These are phyloP conservation scores for Chlamydomonas applanata DNA, from an alignment of 139 green algal genomes.

Conservation along the genomic window DNA sequence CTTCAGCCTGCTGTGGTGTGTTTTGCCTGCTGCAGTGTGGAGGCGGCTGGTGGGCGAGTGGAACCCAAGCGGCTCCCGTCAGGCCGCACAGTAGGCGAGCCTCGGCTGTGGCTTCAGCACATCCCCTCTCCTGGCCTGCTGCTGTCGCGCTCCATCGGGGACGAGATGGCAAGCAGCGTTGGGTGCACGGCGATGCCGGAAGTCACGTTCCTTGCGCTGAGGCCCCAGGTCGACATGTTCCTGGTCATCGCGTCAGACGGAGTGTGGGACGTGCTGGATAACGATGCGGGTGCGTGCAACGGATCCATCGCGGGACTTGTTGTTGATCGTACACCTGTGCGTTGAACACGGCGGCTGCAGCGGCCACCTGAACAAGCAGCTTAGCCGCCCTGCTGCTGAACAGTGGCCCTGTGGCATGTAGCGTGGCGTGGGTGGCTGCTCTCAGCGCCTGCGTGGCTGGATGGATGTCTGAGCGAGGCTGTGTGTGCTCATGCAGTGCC, in stretches of 20 bases:
- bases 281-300: conserved; percentile 15
- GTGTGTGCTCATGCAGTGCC: no score
- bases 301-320: no score
- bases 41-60: conserved; percentile 51
- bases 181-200: conserved; percentile 55
- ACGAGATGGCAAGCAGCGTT: conserved; percentile 46
- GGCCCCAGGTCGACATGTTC: conserved; percentile 31
- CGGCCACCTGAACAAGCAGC: no score
- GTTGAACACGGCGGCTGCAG: no score
- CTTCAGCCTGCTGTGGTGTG: background rate
- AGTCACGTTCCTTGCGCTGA: conserved; percentile 40
- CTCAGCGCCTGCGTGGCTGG: no score
- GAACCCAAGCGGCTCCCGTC: conserved; percentile 44
- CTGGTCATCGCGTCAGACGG: conserved; percentile 53
- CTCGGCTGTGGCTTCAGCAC: conserved; percentile 48
- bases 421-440: no score
- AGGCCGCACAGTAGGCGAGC: conserved; percentile 46
- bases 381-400: no score
- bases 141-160: conserved; percentile 48
- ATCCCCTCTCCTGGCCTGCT: conserved; percentile 36
- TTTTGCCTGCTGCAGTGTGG: conserved; percentile 26
- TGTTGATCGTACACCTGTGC: no score
- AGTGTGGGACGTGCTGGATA: conserved; percentile 57
- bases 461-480: no score
- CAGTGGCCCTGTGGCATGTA: no score